A percentile compares a stretch with the other conserved stretches of the same genome.
phyloP scores from a whole-genome alignment of 2,329 filamentous ascomycete species.

The Calonectria leucothoes region DNA sequence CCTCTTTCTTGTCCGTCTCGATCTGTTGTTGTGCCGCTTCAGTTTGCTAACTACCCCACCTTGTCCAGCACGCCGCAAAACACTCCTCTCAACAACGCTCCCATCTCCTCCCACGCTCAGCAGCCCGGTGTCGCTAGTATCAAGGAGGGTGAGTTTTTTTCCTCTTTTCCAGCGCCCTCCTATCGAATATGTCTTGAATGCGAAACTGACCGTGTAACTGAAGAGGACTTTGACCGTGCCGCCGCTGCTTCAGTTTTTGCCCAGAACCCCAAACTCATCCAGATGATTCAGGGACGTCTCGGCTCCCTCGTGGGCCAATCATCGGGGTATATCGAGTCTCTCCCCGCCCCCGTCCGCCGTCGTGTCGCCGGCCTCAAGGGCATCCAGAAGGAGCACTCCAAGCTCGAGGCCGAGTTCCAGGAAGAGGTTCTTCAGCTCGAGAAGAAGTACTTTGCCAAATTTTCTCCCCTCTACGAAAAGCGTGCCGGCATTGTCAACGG shows the following conservation, averaged over 20 bases:
- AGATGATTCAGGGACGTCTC: conserved; percentile 98
- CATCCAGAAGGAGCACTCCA: conserved; percentile 98
- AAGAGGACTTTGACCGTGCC: conserved; percentile 94
- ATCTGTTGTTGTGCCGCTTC: conserved; percentile 35
- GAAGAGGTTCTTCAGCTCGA: conserved; percentile 97
- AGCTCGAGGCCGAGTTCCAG: conserved; percentile 98
- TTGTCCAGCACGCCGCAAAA: conserved; percentile 94
- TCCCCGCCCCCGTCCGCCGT: conserved; percentile 88
- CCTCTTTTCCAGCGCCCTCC: not conserved
- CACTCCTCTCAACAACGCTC: conserved; percentile 93
- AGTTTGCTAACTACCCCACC: conserved; percentile 54
- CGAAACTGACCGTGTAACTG: conserved; percentile 31
- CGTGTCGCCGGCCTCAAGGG: conserved; percentile 96
- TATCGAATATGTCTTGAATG: conserved; percentile 18
- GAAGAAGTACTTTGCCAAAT: conserved; percentile 99
- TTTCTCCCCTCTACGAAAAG: conserved; percentile 96
- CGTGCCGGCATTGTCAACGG: conserved; percentile 95
- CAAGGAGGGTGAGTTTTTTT: conserved; percentile 84
- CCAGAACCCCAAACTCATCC: conserved; percentile 92
- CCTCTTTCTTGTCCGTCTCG: conserved; percentile 17
- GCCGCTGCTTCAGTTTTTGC: conserved; percentile 93
- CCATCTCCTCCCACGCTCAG: conserved; percentile 97
- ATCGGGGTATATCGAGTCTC: conserved; percentile 97
- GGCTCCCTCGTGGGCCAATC: conserved; percentile 93
- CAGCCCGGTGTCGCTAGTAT: conserved; percentile 95